A percentile compares a stretch with the other conserved stretches of the same genome.
Evolutionary conservation across 164 flowering plant genomes (phyloP).

Genomic region (Magnolia kwangsiensis): DNA sequence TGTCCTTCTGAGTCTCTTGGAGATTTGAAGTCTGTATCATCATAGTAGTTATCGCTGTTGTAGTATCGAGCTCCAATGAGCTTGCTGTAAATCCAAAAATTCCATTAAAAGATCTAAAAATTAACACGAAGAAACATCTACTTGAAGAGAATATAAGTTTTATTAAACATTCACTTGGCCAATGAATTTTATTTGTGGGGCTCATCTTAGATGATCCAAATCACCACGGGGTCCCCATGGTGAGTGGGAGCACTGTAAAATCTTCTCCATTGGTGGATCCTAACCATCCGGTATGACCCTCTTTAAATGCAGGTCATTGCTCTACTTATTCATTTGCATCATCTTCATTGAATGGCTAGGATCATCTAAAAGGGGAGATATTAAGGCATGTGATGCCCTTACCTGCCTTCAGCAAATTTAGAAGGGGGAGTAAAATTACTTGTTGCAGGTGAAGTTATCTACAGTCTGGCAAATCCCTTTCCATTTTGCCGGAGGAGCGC

Average conservation of each 20-base stretch:
- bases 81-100: slow-evolving; percentile 24
- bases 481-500: slow-evolving; percentile 70
- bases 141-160: neutral
- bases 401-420: neutral
- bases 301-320: too few relatives aligned
- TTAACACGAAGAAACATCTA: neutral
- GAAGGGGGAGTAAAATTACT: slow-evolving; percentile 28
- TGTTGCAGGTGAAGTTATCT: slow-evolving; percentile 53
- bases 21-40: slow-evolving; percentile 12
- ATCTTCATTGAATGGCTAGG: too few relatives aligned
- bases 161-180: too few relatives aligned
- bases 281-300: too few relatives aligned
- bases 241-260: too few relatives aligned
- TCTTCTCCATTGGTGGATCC: too few relatives aligned
- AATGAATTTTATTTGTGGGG: too few relatives aligned
- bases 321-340: too few relatives aligned
- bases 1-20: slow-evolving; percentile 20
- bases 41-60: slow-evolving; percentile 6
- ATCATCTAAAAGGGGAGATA: too few relatives aligned
- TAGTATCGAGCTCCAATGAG: slow-evolving; percentile 32
- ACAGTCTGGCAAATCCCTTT: slow-evolving; percentile 43
- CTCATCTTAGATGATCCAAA: too few relatives aligned
- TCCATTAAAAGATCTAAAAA: neutral
- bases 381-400: neutral
- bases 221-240: too few relatives aligned